Base-by-base conservation (phyloP, 768 basidiomycete species). In the Pleurotus tuoliensis region DNA sequence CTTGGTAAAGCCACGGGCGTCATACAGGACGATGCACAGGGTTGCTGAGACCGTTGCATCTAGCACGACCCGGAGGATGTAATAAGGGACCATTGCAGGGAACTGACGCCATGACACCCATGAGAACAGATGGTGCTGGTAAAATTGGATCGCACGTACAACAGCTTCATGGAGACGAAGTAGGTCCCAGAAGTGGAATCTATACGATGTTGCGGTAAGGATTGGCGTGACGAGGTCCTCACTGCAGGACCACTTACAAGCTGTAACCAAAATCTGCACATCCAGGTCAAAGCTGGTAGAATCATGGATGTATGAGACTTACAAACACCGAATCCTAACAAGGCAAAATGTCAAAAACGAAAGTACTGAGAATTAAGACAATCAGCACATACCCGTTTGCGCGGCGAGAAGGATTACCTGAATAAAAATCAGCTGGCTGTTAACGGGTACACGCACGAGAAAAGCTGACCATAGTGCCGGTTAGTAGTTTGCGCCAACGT, bases 21-120 rank as follows among this genome's bases (percentile, higher is more conserved):
- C 51, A 53, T 53, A 53, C 39, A 53, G 38, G 39, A 53, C 43
- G 27, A 53, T 38, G 24, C 51, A 53, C 3, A 53, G 51, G 16
- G 51, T 40, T 7, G 38, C 51, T 12, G 51, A 53, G 4, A 41
- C 39, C 20, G 39, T 22, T n/a, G 51, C 13, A 39, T 53, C 51
- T n/a, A 24, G 24, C 11, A 41, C 51, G 9, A 53, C 51, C 8
- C 51, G 22, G 39, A 53, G 15, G 20, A 53, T 24, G 12, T 40
- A 53, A 12, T 40, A 38, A 4, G 51, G 51, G 13, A 53, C 51
- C 51, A 53, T 53, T 18, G 51, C 51, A 2, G 39, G 25, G 15
- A 39, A 53, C 51, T 53, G 7, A 5, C 9, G 20, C n/a, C n/a
- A 25, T 48, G 47, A 48, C 11, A 20, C 4, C n/a, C 7, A 44